These are phyloP conservation scores for Allomyces macrogynus DNA, from an alignment of 192 early-diverging fungal species.

Conservation along the genomic window DNA sequence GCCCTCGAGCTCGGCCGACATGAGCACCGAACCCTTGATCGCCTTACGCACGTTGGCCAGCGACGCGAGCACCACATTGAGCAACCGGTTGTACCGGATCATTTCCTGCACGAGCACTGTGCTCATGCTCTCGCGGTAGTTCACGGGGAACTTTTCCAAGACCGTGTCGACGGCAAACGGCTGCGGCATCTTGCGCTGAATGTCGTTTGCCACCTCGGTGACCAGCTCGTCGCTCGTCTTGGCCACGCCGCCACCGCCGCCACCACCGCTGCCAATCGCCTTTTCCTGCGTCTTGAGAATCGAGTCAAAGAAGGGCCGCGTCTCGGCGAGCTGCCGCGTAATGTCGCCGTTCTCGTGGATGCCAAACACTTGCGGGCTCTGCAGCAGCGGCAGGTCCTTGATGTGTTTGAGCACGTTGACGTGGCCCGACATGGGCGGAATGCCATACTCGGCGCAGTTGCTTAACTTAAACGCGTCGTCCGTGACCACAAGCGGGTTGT, in stretches of 20 bases:
- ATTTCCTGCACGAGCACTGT: constrained; percentile 44
- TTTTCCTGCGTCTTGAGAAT: constrained; percentile 32
- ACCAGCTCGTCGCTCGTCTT: constrained; percentile 38
- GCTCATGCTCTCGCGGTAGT: constrained; percentile 41
- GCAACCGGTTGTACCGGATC: constrained; percentile 40
- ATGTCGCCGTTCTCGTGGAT: constrained; percentile 52
- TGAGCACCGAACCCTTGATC: constrained; percentile 35
- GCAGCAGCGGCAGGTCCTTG: constrained; percentile 29
- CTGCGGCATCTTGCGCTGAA: constrained; percentile 22
- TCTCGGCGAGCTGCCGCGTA: constrained; percentile 36
- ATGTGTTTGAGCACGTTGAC: constrained; percentile 34
- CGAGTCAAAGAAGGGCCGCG: constrained; percentile 28
- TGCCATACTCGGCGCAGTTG: constrained; percentile 29
- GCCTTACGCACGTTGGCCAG: constrained; percentile 43
- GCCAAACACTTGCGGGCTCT: constrained; percentile 42
- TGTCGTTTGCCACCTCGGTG: constrained; percentile 33
- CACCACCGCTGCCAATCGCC: constrained; percentile 5
- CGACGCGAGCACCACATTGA: constrained; percentile 27
- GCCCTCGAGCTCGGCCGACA: constrained; percentile 41
- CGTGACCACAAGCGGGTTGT: constrained; percentile 24
- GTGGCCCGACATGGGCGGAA: constrained; percentile 30
- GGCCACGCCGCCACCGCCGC: constrained; percentile 13
- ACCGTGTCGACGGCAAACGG: constrained; percentile 27
- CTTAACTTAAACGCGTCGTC: constrained; percentile 30
- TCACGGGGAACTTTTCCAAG: constrained; percentile 29